phyloP scores from a whole-genome alignment of 306 rosid species.

The Malus fusca region DNA sequence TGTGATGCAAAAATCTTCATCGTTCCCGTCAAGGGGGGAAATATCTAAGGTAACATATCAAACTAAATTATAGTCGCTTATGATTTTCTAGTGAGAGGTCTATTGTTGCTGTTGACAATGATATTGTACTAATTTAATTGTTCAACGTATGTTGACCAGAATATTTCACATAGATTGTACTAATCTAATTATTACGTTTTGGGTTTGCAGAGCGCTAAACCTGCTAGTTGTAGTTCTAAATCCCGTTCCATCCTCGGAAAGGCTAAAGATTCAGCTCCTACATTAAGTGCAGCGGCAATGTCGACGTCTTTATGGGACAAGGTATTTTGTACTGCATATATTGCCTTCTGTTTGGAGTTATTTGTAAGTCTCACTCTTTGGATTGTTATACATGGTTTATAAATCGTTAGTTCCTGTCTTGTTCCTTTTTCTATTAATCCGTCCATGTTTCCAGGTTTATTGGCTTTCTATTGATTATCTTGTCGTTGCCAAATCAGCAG shows the following conservation, averaged over 20 bases:
- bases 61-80: neutral
- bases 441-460: constrained; percentile 55
- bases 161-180: neutral
- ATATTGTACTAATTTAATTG: neutral
- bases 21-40: constrained; percentile 36
- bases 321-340: constrained; percentile 33
- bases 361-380: neutral
- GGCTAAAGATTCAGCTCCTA: constrained; percentile 37
- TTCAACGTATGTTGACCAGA: neutral
- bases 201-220: constrained; percentile 41
- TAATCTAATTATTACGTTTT: neutral
- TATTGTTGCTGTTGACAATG: neutral
- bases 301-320: constrained; percentile 60
- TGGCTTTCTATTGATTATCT: constrained; percentile 88
- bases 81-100: neutral
- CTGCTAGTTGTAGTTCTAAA: constrained; percentile 57
- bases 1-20: constrained; percentile 49
- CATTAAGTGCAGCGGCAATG: constrained; percentile 25
- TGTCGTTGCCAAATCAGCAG: constrained; percentile 70
- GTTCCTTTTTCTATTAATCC: constrained; percentile 16
- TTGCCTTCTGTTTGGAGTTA: neutral
- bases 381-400: neutral
- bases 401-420: neutral
- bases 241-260: constrained; percentile 42
- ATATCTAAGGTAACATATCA: constrained; percentile 46